Evolutionary conservation across 225 moss, liverwort and hornwort species (phyloP), one percentile per base, ranked within the genome.

Genomic region (Bryoerythrophyllum caledonicum): DNA sequence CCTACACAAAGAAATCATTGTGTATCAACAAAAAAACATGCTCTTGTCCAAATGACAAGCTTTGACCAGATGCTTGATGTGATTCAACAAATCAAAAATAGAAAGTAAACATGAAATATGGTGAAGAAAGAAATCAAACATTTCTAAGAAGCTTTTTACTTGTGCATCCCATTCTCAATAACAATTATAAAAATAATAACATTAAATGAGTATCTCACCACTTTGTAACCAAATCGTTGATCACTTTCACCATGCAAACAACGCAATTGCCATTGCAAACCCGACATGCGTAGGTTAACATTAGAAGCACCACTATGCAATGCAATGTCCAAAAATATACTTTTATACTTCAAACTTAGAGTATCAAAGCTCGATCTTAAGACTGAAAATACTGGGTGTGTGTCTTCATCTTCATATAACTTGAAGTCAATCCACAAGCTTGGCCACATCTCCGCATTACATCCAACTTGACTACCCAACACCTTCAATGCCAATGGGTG

Each of bases 111-210:
- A 2, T 8, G 7, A 32, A 32, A 7, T 19, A 20, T 17, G 19
- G 0, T 8, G 15, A 3, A 11, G 10, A 4, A 9, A 55, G 11
- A 4, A 0, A 11, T 24, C 23, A 9, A 3, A 8, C 0, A 0
- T 0, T 24, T 55, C 0, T 9, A 44, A 0, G 44, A 44, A 44
- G 15, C 14, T 15, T 14, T 4, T 5, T 4, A 44, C 4, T 44
- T 15, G 4, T 15, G 15, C 44, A 44, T 15, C 3, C 1, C 44
- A 44, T 44, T 13, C 0, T 3, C 3, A 14, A 44, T 14, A 12
- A 15, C 4, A 15, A 44, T 44, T 4, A 0, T 4, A 44, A 24
- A 24, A 24, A 11, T 3, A 0, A 9, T 11, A 2, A 10, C 3
- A 17, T n/a, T 7, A 17, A 30, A 1, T 3, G 8, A 19, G 17